Conservation (phyloP, 2,329 filamentous ascomycete species). For the Plenodomus lindquistii region DNA sequence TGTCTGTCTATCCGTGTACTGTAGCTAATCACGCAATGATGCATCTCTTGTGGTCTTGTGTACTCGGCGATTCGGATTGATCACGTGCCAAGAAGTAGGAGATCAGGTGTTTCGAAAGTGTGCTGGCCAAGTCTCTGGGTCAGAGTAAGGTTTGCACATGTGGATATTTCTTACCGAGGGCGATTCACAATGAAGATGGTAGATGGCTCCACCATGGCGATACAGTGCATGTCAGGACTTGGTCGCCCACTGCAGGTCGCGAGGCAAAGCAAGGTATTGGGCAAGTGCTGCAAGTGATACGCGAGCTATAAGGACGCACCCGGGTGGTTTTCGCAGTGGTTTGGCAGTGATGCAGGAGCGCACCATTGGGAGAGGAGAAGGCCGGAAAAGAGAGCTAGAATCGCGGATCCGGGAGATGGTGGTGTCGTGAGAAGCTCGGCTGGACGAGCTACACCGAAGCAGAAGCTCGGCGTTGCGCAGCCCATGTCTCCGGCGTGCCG, state of each 20-base stretch:
- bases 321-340: constrained; percentile 1
- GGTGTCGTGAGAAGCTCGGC: neutral
- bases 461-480: constrained; percentile 22
- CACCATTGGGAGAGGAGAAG: constrained; percentile 1
- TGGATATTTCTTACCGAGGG: constrained; percentile 11
- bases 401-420: neutral
- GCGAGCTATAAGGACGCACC: neutral
- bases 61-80: constrained; percentile 3
- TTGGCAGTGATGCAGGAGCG: constrained; percentile 16
- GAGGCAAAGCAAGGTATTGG: neutral
- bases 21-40: constrained; percentile 22
- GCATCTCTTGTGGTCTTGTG: constrained; percentile 1
- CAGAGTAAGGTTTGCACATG: constrained; percentile 10
- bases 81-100: neutral
- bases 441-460: constrained; percentile 26
- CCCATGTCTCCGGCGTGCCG: constrained; percentile 24
- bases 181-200: constrained; percentile 7
- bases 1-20: constrained; percentile 29
- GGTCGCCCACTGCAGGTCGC: too few species aligned
- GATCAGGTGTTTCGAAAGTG: neutral
- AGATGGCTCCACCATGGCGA: constrained; percentile 21
- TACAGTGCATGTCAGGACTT: too few species aligned
- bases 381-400: constrained; percentile 1
- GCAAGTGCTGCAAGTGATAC: too few species aligned
- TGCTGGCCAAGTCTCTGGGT: neutral